A percentile compares a stretch with the other conserved stretches of the same genome.
Evolutionary conservation across 2,329 filamentous ascomycete species (phyloP).

Genomic region (Botrytis hyacinthi): DNA sequence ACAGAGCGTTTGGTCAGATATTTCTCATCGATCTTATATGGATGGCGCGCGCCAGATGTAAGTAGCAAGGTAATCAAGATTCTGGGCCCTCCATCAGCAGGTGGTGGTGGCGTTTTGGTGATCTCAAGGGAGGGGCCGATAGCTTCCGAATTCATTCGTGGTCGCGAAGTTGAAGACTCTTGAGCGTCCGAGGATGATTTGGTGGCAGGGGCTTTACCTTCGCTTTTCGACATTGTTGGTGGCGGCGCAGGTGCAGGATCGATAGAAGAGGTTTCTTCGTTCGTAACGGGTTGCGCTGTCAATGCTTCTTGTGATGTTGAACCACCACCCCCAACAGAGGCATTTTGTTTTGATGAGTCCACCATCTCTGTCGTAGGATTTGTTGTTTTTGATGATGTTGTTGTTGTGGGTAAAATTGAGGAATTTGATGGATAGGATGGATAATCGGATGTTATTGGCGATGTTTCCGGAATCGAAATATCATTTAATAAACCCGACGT

Average conservation of each 20-base stretch:
- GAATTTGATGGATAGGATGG: background rate
- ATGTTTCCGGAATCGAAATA: conserved; percentile 17
- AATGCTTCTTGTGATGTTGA: background rate
- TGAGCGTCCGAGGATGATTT: background rate
- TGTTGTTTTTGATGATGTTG: background rate
- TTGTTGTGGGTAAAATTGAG: background rate
- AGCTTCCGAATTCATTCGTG: background rate
- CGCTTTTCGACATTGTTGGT: conserved; percentile 1
- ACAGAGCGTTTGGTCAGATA: conserved; percentile 82
- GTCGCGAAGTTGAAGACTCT: background rate
- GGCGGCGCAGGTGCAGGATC: background rate
- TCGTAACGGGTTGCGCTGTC: background rate
- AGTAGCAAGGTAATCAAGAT: conserved; percentile 81
- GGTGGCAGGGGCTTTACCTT: conserved; percentile 13
- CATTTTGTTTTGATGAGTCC: background rate
- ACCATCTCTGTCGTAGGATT: background rate
- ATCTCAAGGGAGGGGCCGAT: background rate
- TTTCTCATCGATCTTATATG: conserved; percentile 84
- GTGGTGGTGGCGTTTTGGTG: conserved; percentile 13
- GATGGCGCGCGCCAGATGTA: conserved; percentile 78
- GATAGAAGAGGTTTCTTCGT: background rate
- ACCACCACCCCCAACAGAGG: background rate
- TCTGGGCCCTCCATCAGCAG: conserved; percentile 42
- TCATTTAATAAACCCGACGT: conserved; percentile 16
- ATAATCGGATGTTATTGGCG: conserved; percentile 5